Percentiles rank a stretch among this genome's conserved stretches.
phyloP scores from a whole-genome alignment of 371 early-diverging fungal species.

The Mortierella sp. region DNA sequence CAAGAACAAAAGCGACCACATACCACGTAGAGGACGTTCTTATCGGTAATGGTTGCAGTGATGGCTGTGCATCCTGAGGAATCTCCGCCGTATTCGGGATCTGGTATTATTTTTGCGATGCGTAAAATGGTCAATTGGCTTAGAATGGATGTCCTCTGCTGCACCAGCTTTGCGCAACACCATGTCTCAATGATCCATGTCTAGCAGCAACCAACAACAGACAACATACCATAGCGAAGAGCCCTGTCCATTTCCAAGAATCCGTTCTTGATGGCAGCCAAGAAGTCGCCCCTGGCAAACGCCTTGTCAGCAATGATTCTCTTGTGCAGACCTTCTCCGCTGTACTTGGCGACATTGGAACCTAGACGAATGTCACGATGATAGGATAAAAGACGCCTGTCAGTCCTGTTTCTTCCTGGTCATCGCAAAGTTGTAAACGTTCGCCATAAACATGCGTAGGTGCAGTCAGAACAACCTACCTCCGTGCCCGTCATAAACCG shows the following conservation, averaged over 20 bases:
- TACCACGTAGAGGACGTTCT: conserved; percentile 63
- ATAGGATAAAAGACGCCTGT: background rate
- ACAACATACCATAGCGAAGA: conserved; percentile 73
- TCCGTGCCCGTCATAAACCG: conserved; percentile 98
- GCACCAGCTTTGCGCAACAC: conserved; percentile 1
- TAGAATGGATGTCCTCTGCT: conserved; percentile 2
- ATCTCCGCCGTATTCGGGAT: conserved; percentile 77
- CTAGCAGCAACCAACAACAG: no score
- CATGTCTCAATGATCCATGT: background rate
- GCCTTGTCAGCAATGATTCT: conserved; percentile 73
- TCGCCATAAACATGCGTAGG: conserved; percentile 24
- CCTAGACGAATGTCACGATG: conserved; percentile 60
- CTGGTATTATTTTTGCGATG: conserved; percentile 56
- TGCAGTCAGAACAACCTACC: conserved; percentile 63
- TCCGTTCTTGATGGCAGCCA: conserved; percentile 80
- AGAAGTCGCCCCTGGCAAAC: conserved; percentile 75
- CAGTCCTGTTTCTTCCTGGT: background rate
- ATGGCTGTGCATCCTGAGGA: conserved; percentile 98
- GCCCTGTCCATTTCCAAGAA: conserved; percentile 88
- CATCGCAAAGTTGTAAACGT: background rate
- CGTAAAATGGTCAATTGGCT: background rate
- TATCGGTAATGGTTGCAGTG: conserved; percentile 83
- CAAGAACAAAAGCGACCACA: conserved; percentile 15
- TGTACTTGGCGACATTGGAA: conserved; percentile 85
- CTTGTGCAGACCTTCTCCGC: conserved; percentile 81